Evolutionary conservation across 192 early-diverging fungal species (phyloP).

Genomic region (Pilobolus umbonatus): DNA sequence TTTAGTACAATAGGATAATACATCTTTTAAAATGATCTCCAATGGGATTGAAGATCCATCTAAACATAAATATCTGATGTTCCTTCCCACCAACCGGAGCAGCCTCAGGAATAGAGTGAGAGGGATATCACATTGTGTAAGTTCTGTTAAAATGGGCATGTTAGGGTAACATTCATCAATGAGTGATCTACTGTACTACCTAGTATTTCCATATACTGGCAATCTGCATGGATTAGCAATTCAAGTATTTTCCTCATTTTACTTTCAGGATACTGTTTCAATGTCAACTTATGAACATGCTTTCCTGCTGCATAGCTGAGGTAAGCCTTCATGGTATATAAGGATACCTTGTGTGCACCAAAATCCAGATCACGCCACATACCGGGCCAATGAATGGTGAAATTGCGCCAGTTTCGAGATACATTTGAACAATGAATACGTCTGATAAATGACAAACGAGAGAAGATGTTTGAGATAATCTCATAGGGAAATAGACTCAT

Average conservation of each 20-base stretch:
- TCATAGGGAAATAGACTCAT: slow-evolving; percentile 13
- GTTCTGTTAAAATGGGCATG: not conserved
- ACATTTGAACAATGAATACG: slow-evolving; percentile 2
- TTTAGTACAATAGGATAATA: not conserved
- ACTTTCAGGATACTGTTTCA: not conserved
- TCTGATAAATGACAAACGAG: slow-evolving; percentile 6
- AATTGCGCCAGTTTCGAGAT: slow-evolving; percentile 8
- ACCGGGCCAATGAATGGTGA: slow-evolving; percentile 9
- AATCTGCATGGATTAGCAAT: not conserved
- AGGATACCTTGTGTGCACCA: not conserved
- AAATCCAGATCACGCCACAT: slow-evolving; percentile 16
- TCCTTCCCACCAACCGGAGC: slow-evolving; percentile 6
- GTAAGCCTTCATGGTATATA: not conserved
- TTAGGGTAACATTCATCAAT: not conserved
- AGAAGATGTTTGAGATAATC: not conserved
- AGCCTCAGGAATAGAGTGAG: not conserved
- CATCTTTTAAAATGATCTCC: not conserved
- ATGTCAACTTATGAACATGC: not conserved
- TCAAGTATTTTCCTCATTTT: not conserved
- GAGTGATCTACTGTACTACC: not conserved
- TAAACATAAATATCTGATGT: slow-evolving; percentile 1
- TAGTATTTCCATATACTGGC: slow-evolving; percentile 8
- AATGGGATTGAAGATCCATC: not conserved
- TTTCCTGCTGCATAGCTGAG: slow-evolving; percentile 3
- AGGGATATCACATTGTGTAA: not conserved